These are phyloP conservation scores for Saprolegnia parasitica DNA, from an alignment of 352 stramenopile species.

Conservation along the genomic window DNA sequence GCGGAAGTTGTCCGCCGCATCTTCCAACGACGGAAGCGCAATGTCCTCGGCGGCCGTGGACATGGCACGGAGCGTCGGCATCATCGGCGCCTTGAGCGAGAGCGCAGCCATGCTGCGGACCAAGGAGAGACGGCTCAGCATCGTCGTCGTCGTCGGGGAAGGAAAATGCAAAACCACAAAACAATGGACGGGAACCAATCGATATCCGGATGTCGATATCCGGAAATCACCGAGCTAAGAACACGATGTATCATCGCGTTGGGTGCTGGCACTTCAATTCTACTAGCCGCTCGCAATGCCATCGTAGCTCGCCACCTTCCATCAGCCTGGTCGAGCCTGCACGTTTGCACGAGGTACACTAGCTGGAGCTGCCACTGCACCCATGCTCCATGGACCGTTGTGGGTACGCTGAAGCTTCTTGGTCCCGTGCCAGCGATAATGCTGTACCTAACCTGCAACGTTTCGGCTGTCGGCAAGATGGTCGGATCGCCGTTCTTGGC, in stretches of 20 bases:
- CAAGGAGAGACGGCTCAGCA: conserved; percentile 28
- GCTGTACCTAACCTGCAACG: too few relatives aligned
- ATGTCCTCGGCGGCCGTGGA: conserved; percentile 28
- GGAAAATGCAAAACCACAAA: conserved; percentile 22
- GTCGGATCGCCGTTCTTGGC: too few relatives aligned
- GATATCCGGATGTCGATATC: conserved; percentile 21
- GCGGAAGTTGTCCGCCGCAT: conserved; percentile 42
- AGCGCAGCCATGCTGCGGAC: conserved; percentile 21
- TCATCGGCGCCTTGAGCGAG: conserved; percentile 9
- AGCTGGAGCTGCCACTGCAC: too few relatives aligned
- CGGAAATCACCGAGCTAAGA: not conserved
- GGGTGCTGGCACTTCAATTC: not conserved
- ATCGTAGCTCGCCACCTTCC: too few relatives aligned
- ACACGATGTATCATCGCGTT: not conserved
- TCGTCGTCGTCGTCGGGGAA: conserved; percentile 4
- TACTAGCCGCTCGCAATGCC: too few relatives aligned
- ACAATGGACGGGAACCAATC: conserved; percentile 24
- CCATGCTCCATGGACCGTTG: too few relatives aligned
- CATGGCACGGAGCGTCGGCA: not conserved
- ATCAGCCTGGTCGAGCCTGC: too few relatives aligned
- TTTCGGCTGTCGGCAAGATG: too few relatives aligned
- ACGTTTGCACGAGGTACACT: too few relatives aligned
- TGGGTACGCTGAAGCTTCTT: too few relatives aligned
- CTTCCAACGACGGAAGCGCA: conserved; percentile 27
- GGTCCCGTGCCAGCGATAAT: too few relatives aligned